A percentile compares a stretch with the other conserved stretches of the same genome.
phyloP scores from a whole-genome alignment of 2,329 filamentous ascomycete genomes.

The Penicillium vulpinum region DNA sequence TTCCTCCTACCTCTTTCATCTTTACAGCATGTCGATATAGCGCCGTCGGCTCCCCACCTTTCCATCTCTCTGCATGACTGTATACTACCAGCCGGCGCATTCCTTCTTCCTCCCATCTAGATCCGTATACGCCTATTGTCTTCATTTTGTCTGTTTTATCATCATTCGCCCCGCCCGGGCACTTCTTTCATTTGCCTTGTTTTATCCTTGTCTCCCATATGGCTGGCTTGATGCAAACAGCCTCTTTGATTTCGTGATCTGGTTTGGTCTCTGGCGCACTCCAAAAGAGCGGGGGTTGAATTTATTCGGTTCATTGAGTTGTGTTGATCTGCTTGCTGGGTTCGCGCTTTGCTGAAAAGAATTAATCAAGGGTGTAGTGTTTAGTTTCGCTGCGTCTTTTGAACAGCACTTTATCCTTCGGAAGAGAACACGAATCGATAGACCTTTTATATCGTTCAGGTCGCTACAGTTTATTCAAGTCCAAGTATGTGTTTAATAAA shows the following conservation, averaged over 20 bases:
- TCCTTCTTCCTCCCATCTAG: constrained; percentile 22
- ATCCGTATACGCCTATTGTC: constrained; percentile 22
- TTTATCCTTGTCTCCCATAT: constrained; percentile 23
- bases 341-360: constrained; percentile 31
- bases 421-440: constrained; percentile 22
- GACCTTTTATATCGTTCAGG: constrained; percentile 17
- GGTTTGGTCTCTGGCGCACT: constrained; percentile 36
- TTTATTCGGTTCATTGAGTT: constrained; percentile 36
- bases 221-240: constrained; percentile 13
- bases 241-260: constrained; percentile 23
- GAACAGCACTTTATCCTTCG: constrained; percentile 22
- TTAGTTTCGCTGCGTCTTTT: constrained; percentile 10
- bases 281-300: constrained; percentile 35
- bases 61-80: constrained; percentile 35
- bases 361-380: constrained; percentile 29
- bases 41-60: constrained; percentile 21
- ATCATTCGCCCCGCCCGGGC: constrained; percentile 14
- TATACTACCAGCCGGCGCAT: constrained; percentile 35
- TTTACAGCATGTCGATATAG: constrained; percentile 24
- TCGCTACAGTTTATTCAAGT: background rate
- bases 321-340: constrained; percentile 32
- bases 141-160: constrained; percentile 20
- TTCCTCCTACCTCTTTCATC: constrained; percentile 11
- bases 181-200: constrained; percentile 23
- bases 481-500: background rate